phyloP scores from a whole-genome alignment of 208 protist species.

The Wallacemonas collosoma region DNA sequence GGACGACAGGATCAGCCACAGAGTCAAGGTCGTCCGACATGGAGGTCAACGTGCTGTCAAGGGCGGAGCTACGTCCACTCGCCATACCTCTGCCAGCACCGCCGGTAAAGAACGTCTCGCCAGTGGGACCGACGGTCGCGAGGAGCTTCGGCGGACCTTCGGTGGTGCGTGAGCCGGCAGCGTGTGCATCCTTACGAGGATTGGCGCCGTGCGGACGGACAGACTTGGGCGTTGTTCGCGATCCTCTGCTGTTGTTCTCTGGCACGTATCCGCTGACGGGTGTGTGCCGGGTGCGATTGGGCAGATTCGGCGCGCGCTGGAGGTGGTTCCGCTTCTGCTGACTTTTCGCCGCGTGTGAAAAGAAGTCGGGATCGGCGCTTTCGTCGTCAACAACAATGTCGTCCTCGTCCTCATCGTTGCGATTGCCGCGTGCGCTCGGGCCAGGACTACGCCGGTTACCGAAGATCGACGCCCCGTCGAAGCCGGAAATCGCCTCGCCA shows the following conservation, averaged over 20 bases:
- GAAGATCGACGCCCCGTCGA: conserved; percentile 1
- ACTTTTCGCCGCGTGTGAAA: background rate
- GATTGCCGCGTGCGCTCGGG: background rate
- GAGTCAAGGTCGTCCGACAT: background rate
- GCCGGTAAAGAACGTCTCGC: background rate
- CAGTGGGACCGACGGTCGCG: background rate
- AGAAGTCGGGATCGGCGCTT: background rate
- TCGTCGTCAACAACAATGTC: background rate
- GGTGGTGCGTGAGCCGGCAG: background rate
- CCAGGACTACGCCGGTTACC: background rate
- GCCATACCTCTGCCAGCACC: background rate
- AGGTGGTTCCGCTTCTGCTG: background rate
- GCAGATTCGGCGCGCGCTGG: background rate
- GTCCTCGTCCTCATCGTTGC: background rate
- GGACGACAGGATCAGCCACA: background rate
- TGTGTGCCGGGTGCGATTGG: background rate
- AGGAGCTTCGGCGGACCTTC: background rate
- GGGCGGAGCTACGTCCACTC: conserved; percentile 1
- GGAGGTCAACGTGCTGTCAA: background rate
- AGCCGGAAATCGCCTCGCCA: background rate
- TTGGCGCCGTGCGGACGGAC: background rate
- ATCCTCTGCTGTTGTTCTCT: background rate
- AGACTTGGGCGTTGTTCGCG: background rate
- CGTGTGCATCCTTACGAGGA: no score
- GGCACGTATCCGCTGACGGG: background rate